Percentiles rank a stretch among this genome's conserved stretches.
Conservation (phyloP, 306 rosid species). For the Casuarina glauca region DNA sequence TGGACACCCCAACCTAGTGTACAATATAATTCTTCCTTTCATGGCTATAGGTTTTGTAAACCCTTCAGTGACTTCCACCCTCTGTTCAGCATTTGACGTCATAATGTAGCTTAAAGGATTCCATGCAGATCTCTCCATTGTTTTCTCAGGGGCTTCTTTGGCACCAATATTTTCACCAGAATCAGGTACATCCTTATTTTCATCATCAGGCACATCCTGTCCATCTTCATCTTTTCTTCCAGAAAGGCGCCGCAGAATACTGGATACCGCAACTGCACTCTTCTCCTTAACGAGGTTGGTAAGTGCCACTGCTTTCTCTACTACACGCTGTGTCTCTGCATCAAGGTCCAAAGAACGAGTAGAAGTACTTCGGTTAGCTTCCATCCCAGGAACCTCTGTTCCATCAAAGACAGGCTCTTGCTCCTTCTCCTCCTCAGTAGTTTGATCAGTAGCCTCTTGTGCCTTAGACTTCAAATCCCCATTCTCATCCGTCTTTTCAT, state of each 20-base stretch:
- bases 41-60: conserved; percentile 36
- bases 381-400: conserved; percentile 71
- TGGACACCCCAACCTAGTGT: conserved; percentile 73
- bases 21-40: conserved; percentile 77
- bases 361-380: conserved; percentile 52
- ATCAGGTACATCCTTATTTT: conserved; percentile 40
- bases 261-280: conserved; percentile 67
- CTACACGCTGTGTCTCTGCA: conserved; percentile 62
- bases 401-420: conserved; percentile 85
- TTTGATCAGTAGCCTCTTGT: conserved; percentile 25
- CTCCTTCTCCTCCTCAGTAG: conserved; percentile 50
- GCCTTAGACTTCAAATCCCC: conserved; percentile 30
- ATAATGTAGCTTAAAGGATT: conserved; percentile 69
- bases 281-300: conserved; percentile 74
- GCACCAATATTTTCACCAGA: conserved; percentile 39
- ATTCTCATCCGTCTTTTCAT: conserved; percentile 30
- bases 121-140: conserved; percentile 57
- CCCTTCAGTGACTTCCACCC: conserved; percentile 37
- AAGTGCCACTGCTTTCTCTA: conserved; percentile 72
- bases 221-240: conserved; percentile 53
- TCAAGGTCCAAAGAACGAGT: conserved; percentile 47
- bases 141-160: conserved; percentile 51
- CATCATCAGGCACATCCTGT: conserved; percentile 31
- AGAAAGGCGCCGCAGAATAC: conserved; percentile 71
- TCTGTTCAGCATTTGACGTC: conserved; percentile 41